Percentiles rank a stretch among this genome's conserved stretches.
Evolutionary conservation across 2,329 filamentous ascomycete genomes (phyloP).

Genomic region (Colletotrichum navitas): DNA sequence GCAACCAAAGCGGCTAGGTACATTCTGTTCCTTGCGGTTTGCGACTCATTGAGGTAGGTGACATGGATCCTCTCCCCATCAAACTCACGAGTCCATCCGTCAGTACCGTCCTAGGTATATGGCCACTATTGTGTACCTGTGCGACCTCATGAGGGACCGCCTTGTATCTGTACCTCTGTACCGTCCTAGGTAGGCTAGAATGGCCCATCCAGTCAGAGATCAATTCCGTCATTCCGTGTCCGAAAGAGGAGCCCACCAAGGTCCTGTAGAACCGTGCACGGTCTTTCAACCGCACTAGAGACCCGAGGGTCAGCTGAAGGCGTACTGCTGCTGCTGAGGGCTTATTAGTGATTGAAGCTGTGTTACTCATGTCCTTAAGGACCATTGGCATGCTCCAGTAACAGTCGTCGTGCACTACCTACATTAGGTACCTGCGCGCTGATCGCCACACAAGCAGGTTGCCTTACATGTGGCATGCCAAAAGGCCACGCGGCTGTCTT

Average conservation of each 20-base stretch:
- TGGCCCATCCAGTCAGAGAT: slow-evolving; percentile 32
- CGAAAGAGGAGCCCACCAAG: slow-evolving; percentile 25
- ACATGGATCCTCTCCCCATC: slow-evolving; percentile 12
- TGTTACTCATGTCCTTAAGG: not conserved
- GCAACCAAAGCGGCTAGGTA: slow-evolving; percentile 4
- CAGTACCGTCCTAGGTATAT: not conserved
- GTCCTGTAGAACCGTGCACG: slow-evolving; percentile 12
- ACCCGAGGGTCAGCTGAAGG: slow-evolving; percentile 26
- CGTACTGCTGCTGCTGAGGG: no score
- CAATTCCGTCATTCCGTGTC: slow-evolving; percentile 42
- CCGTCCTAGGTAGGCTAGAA: slow-evolving; percentile 10
- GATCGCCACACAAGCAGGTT: not conserved
- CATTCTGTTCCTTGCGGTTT: slow-evolving; percentile 4
- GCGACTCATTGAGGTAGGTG: not conserved
- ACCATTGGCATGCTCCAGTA: not conserved
- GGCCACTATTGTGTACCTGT: no score
- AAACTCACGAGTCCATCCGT: slow-evolving; percentile 33
- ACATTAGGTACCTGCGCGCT: not conserved
- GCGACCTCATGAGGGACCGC: no score
- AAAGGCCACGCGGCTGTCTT: slow-evolving; percentile 40
- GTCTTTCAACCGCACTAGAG: slow-evolving; percentile 13
- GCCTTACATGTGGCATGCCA: slow-evolving; percentile 23
- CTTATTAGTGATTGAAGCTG: no score
- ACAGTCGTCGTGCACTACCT: not conserved
- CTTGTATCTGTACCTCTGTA: no score